Base-by-base conservation (phyloP, 176 grass and related monocot species). In the Coix lacrymajobi region DNA sequence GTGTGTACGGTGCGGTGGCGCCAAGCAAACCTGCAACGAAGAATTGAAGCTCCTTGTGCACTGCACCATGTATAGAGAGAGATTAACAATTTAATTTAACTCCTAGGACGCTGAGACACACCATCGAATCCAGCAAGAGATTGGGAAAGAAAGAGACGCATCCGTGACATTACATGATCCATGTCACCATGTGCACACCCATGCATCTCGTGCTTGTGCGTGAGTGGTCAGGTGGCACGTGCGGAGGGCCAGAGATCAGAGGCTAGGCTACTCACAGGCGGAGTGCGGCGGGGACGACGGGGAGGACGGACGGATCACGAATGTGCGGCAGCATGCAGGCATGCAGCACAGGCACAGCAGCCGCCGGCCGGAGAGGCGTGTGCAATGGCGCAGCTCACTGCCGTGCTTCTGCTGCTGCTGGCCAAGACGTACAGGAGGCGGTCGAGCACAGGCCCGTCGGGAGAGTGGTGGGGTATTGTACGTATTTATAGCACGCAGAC, bases 41-140 rank as follows among this genome's bases (percentile, higher is more conserved):
- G 33, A 48, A 62, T n/a, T n/a, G n/a, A n/a, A n/a, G n/a, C n/a
- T n/a, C 69, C 34, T 62, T 68, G 76, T 84, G 60, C 81, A 39
- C 51, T 45, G 52, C 52, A 24, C 2, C 8, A 12, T n/a, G n/a
- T 56, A 51, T 11, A 43, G 39, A 40, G 19, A 39, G 37, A 71
- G 69, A 45, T 29, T 29, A 14, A 71, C 7, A 45, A 29, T 24
- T 40, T 66, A 3, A n/a, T n/a, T n/a, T n/a, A n/a, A n/a, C n/a
- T n/a, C n/a, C 20, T 22, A 54, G 10, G 69, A 40, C 16, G 11
- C 29, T 38, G 13, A 20, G 8, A 12, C 7, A 29, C 16, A 8
- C 20, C 15, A 26, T 60, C 51, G 0, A 52, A 63, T 76, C 31
- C 20, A 76, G 45, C 10, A 73, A 69, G 39, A 63, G 49, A 3